A percentile compares a stretch with the other conserved stretches of the same genome.
phyloP scores from a whole-genome alignment of 1,284 basidiomycete species.

The Cryptococcus sp. region DNA sequence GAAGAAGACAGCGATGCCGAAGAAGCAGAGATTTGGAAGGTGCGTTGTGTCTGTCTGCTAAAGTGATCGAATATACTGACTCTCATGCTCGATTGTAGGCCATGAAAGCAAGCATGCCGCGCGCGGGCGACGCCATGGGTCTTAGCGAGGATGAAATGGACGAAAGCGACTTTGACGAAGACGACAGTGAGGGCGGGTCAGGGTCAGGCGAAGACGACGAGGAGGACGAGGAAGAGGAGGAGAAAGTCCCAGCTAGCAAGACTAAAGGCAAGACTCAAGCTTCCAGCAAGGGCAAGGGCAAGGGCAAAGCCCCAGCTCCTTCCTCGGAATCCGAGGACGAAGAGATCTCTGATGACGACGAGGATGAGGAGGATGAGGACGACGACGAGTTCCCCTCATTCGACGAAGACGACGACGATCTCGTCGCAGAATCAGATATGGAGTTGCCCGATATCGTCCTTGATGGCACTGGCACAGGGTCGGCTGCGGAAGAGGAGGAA shows the following conservation, averaged over 20 bases:
- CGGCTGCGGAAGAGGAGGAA: slow-evolving; percentile 53
- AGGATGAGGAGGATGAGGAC: slow-evolving; percentile 12
- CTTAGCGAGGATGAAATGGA: slow-evolving; percentile 62
- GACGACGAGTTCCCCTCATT: slow-evolving; percentile 37
- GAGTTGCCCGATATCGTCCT: slow-evolving; percentile 54
- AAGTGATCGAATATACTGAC: neutral
- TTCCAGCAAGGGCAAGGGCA: slow-evolving; percentile 19
- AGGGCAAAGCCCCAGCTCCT: slow-evolving; percentile 5
- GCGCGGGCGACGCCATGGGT: slow-evolving; percentile 59
- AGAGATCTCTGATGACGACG: neutral
- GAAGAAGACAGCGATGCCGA: slow-evolving; percentile 58
- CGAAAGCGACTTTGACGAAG: slow-evolving; percentile 21
- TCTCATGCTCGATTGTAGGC: slow-evolving; percentile 58
- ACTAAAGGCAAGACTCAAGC: slow-evolving; percentile 32
- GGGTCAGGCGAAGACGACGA: slow-evolving; percentile 41
- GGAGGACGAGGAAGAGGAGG: slow-evolving; percentile 27
- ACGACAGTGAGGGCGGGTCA: slow-evolving; percentile 33
- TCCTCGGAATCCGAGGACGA: slow-evolving; percentile 22
- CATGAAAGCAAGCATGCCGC: slow-evolving; percentile 79
- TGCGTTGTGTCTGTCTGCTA: slow-evolving; percentile 45
- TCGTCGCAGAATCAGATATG: slow-evolving; percentile 50
- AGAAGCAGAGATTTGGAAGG: slow-evolving; percentile 81
- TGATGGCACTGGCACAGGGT: slow-evolving; percentile 22
- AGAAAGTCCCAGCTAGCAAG: slow-evolving; percentile 19
- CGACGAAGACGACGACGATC: slow-evolving; percentile 54